phyloP scores from a whole-genome alignment of 345 rosid species.

The Pugionium dolabratum region DNA sequence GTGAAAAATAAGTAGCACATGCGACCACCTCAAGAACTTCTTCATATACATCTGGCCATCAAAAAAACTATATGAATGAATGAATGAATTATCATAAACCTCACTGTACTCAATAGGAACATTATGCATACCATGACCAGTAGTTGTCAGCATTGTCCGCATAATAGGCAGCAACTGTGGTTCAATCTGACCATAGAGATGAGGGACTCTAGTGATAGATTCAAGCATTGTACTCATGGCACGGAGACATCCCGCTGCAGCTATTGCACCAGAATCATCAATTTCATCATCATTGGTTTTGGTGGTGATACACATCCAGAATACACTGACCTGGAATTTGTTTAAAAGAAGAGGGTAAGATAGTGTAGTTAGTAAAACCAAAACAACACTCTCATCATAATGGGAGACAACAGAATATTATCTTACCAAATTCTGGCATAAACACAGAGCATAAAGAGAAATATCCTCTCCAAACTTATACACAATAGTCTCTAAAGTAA shows the following conservation, averaged over 20 bases:
- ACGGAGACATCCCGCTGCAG: constrained; percentile 95
- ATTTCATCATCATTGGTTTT: constrained; percentile 83
- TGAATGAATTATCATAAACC: too few relatives aligned
- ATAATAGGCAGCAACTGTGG: constrained; percentile 86
- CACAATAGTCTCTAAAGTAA: constrained; percentile 87
- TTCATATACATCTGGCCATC: constrained; percentile 85
- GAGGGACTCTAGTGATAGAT: constrained; percentile 87
- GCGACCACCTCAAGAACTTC: constrained; percentile 97
- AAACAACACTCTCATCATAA: constrained; percentile 7
- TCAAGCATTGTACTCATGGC: constrained; percentile 97
- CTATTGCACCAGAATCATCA: constrained; percentile 95
- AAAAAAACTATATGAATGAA: constrained; percentile 10
- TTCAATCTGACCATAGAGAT: constrained; percentile 84
- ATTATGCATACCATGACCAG: constrained; percentile 76
- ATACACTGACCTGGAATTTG: constrained; percentile 73
- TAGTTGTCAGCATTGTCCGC: constrained; percentile 95
- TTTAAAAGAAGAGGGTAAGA: constrained; percentile 31
- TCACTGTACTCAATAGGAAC: too few relatives aligned
- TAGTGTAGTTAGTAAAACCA: constrained; percentile 3
- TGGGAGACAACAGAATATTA: constrained; percentile 20
- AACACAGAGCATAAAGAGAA: constrained; percentile 90
- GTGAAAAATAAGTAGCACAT: constrained; percentile 89
- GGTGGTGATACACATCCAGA: constrained; percentile 91
- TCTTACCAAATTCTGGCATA: constrained; percentile 97
- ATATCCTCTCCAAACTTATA: constrained; percentile 97